Conservation (phyloP, 2,329 filamentous ascomycete genomes). For the Hypoxylon sp. region DNA sequence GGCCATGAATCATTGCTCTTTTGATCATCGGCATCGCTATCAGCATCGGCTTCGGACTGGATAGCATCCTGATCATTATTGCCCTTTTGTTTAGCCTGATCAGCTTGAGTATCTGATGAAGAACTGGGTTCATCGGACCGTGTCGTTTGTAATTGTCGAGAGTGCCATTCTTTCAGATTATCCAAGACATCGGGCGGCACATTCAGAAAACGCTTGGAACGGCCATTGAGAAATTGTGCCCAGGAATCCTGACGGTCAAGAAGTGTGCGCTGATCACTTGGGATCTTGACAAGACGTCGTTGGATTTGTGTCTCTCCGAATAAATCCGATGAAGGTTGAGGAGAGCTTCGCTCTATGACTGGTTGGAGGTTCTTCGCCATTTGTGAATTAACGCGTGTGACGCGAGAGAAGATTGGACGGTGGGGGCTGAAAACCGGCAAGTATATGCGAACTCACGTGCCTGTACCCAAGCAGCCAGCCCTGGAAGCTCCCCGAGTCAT, state of each 20-base stretch:
- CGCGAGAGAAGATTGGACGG: constrained; percentile 32
- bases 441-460: constrained; percentile 51
- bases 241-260: constrained; percentile 62
- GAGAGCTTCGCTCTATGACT: constrained; percentile 26
- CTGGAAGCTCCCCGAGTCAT: constrained; percentile 1
- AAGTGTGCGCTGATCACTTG: constrained; percentile 64
- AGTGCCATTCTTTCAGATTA: constrained; percentile 47
- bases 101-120: not conserved
- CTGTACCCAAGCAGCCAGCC: not conserved
- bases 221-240: constrained; percentile 48
- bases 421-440: constrained; percentile 24
- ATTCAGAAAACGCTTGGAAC: constrained; percentile 50
- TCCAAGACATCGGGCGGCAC: constrained; percentile 55
- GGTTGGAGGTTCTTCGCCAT: constrained; percentile 39
- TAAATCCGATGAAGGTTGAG: constrained; percentile 43
- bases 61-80: constrained; percentile 10
- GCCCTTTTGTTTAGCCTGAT: constrained; percentile 20
- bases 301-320: constrained; percentile 57
- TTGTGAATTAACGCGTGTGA: constrained; percentile 34
- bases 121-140: constrained; percentile 16
- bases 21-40: constrained; percentile 13
- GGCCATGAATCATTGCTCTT: constrained; percentile 35
- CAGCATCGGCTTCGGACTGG: constrained; percentile 18
- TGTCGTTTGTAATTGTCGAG: constrained; percentile 33
- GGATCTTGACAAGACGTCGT: constrained; percentile 61